Evolutionary conservation across 2,329 filamentous ascomycete genomes (phyloP), one percentile per base, ranked within the genome.

Genomic region (Didymella segeticola): DNA sequence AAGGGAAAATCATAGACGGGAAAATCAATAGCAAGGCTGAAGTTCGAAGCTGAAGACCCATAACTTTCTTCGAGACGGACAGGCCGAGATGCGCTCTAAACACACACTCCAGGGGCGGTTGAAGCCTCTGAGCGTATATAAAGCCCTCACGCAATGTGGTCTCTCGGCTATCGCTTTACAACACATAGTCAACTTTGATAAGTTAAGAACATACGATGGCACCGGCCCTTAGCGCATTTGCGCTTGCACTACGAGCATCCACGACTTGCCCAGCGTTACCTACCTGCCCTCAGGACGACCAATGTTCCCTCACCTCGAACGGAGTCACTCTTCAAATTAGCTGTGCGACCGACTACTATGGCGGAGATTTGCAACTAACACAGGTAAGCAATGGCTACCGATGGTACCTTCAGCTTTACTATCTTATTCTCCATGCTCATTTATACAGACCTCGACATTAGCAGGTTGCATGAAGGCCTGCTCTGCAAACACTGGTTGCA

Each of bases 251-350:
- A n/a, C 34, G 43, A 22, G 43, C 43, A 15, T n/a, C 26, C 12
- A 19, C 33, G 34, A 22, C 43, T 25, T 34, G 43, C 34, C 22
- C 33, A 8, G 15, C 23, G 8, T 41, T 15, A 15, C 43, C 43
- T 10, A 30, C 33, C 9, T 39, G 43, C 22, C 34, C 33, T 17
- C 34, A 47, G 17, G 43, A 47, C 15, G 33, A 47, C 12, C 25
- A 31, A 25, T 47, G 43, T 19, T 26, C 20, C 4, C 31, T 47
- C 33, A 23, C 25, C 11, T 38, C 33, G 31, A 38, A 47, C 25
- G 34, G 43, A 5, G 33, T n/a, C 14, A 38, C 43, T 11, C 30
- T 47, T 15, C 33, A 47, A 47, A 26, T 39, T 34, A 47, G 34
- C 34, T 47, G 43, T 31, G 43, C 33, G 17, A 47, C 33, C n/a